phyloP scores from a whole-genome alignment of 306 rosid genomes.

The Cucurbita maxima region DNA sequence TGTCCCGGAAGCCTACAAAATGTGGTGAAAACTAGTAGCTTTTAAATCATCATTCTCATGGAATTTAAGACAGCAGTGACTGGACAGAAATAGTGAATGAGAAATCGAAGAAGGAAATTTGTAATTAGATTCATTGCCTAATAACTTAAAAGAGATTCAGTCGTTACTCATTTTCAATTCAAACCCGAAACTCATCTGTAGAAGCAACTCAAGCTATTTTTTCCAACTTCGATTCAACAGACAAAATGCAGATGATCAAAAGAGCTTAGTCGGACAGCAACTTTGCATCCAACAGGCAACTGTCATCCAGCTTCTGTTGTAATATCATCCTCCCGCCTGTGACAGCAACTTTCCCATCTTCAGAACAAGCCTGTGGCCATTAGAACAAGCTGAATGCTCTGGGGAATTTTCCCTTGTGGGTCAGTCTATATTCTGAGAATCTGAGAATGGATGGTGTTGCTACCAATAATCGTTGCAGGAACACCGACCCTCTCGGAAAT shows the following conservation, averaged over 20 bases:
- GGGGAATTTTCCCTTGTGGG: neutral
- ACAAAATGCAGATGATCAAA: neutral
- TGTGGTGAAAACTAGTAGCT: neutral
- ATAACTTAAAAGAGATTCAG: neutral
- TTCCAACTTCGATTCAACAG: neutral
- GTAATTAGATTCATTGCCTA: neutral
- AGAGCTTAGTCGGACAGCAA: neutral
- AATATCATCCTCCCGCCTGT: neutral
- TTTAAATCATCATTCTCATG: neutral
- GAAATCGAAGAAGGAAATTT: neutral
- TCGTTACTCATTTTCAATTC: neutral
- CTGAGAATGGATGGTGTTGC: neutral
- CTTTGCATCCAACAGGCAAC: neutral
- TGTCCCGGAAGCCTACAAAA: neutral
- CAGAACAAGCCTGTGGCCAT: neutral
- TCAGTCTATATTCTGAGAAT: neutral
- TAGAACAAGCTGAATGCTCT: neutral
- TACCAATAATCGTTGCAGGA: conserved; percentile 69
- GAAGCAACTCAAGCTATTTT: neutral
- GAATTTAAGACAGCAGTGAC: neutral
- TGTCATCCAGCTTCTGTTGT: neutral
- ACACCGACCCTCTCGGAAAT: conserved; percentile 53
- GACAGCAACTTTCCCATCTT: neutral
- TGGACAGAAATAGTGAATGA: neutral
- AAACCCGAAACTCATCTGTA: neutral